A percentile compares a stretch with the other conserved stretches of the same genome.
Evolutionary conservation across 495 filamentous ascomycete genomes (phyloP).

Genomic region (Xylaria telfairii): DNA sequence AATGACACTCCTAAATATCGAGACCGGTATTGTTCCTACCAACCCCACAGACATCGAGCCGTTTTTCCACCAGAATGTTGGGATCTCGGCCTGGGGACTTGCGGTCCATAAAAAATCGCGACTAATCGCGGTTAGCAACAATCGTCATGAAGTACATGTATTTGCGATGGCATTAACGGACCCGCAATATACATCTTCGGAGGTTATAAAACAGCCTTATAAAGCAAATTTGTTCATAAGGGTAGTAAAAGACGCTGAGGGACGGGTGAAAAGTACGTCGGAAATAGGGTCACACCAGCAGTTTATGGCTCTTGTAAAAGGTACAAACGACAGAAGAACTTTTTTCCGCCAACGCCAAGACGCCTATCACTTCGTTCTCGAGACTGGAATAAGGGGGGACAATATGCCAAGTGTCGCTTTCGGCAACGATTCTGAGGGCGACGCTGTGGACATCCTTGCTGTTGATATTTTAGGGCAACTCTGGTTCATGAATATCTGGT

Average conservation of each 20-base stretch:
- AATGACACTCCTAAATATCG: constrained; percentile 26
- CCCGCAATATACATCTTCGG: neutral
- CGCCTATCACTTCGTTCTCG: constrained; percentile 10
- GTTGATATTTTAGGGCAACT: constrained; percentile 73
- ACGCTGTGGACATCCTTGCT: constrained; percentile 70
- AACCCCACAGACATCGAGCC: constrained; percentile 39
- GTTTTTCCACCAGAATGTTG: constrained; percentile 79
- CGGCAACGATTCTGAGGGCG: constrained; percentile 66
- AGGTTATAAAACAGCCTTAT: neutral
- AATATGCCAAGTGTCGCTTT: constrained; percentile 87
- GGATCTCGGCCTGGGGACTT: constrained; percentile 84
- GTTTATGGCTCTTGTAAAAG: neutral
- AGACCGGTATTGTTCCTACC: constrained; percentile 16
- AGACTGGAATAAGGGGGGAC: constrained; percentile 36
- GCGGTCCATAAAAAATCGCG: constrained; percentile 80
- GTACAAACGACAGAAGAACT: neutral
- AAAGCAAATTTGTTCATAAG: neutral
- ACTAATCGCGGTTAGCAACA: constrained; percentile 81
- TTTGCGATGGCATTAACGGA: constrained; percentile 74
- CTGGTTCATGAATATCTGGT: constrained; percentile 69
- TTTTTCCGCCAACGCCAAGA: neutral
- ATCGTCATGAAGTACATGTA: constrained; percentile 68
- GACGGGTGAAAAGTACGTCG: too few relatives aligned
- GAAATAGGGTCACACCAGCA: neutral
- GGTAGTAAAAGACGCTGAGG: neutral